These are phyloP conservation scores for Oryza nivara DNA, from an alignment of 176 grass and related monocot species.

Conservation along the genomic window DNA sequence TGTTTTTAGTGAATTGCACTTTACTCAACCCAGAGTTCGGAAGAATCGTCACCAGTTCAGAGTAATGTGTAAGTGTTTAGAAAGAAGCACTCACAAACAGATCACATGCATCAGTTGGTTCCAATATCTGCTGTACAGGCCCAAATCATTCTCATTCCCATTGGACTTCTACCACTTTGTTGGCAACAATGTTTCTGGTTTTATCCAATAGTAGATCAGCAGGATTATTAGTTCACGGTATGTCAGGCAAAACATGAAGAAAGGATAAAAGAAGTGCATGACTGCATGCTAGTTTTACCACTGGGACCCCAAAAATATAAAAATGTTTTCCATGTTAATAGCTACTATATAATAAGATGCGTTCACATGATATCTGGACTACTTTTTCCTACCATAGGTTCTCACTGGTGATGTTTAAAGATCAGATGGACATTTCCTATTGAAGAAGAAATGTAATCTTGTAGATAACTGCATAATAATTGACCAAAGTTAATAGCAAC, in stretches of 20 bases:
- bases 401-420: neutral
- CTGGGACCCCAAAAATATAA: neutral
- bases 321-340: neutral
- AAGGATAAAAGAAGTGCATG: conserved; percentile 2
- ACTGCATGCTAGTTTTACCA: neutral
- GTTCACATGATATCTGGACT: conserved; percentile 9
- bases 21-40: neutral
- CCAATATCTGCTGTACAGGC: neutral
- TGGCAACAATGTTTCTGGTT: neutral
- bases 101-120: neutral
- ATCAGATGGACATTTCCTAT: neutral
- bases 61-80: conserved; percentile 11
- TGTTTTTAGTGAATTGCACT: conserved; percentile 11
- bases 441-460: neutral
- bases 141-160: neutral
- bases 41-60: neutral
- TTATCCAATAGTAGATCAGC: conserved; percentile 10
- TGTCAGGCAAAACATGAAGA: conserved; percentile 5
- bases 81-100: conserved; percentile 23
- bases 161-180: conserved; percentile 8
- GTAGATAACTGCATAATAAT: neutral
- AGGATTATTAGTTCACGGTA: neutral
- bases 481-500: neutral
- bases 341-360: neutral
- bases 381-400: conserved; percentile 9